Evolutionary conservation across 2,329 filamentous ascomycete genomes (phyloP).

Genomic region (Sporothrix variecibatus): DNA sequence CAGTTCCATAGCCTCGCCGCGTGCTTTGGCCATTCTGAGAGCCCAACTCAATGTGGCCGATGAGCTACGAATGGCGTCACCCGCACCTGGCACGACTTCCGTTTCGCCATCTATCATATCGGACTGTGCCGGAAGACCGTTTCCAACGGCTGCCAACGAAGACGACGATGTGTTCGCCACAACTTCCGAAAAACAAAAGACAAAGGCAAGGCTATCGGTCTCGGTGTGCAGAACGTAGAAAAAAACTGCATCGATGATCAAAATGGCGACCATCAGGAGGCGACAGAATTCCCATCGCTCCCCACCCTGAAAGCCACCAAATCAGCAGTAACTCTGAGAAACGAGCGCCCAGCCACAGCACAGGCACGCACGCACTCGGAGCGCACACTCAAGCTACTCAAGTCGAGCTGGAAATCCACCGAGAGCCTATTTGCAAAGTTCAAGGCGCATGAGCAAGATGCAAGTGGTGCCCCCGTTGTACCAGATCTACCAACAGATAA

Average conservation of each 20-base stretch:
- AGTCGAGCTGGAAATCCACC: slow-evolving; percentile 29
- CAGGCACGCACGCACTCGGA: not conserved
- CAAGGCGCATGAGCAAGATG: slow-evolving; percentile 22
- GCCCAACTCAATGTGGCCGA: slow-evolving; percentile 6
- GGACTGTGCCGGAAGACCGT: not conserved
- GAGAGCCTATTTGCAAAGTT: slow-evolving; percentile 30
- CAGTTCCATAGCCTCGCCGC: not conserved
- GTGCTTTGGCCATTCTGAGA: not conserved
- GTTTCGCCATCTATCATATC: not conserved
- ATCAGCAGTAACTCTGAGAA: not conserved
- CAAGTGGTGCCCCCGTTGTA: not conserved
- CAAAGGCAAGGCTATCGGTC: not conserved
- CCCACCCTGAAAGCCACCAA: slow-evolving; percentile 23
- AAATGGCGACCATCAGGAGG: not conserved
- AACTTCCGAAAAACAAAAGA: not conserved
- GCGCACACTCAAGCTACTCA: slow-evolving; percentile 20
- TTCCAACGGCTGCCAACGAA: not conserved
- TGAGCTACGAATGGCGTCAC: not conserved
- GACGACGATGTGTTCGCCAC: slow-evolving; percentile 25
- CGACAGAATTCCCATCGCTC: not conserved
- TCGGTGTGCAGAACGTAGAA: not conserved
- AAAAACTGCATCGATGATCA: not conserved
- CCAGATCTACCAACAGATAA: not conserved
- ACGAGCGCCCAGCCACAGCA: not conserved
- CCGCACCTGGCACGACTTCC: not conserved